Evolutionary conservation across 1,284 basidiomycete species (phyloP).

Genomic region (Heterobasidion parviporum): DNA sequence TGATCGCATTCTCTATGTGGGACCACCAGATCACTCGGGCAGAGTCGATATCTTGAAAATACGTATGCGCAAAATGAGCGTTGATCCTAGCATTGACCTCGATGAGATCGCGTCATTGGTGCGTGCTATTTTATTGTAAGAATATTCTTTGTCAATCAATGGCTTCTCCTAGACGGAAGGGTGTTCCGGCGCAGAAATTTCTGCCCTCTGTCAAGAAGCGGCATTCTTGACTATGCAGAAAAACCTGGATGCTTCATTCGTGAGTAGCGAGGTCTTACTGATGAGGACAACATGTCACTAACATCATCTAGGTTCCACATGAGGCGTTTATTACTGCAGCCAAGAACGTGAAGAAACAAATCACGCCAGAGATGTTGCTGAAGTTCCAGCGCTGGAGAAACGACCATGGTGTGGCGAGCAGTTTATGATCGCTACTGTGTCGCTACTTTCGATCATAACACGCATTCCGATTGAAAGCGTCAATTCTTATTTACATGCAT

Average conservation of each 20-base stretch:
- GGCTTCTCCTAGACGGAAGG: constrained; percentile 66
- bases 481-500: too few species aligned
- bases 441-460: too few species aligned
- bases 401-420: background rate
- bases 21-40: constrained; percentile 77
- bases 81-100: constrained; percentile 65
- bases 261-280: constrained; percentile 28
- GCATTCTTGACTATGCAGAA: constrained; percentile 86
- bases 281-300: background rate
- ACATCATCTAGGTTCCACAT: constrained; percentile 55
- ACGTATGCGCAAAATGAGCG: constrained; percentile 72
- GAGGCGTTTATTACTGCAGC: constrained; percentile 76
- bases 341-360: constrained; percentile 66
- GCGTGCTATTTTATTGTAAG: constrained; percentile 2
- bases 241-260: constrained; percentile 71
- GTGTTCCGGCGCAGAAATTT: constrained; percentile 94
- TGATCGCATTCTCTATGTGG: constrained; percentile 94
- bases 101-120: constrained; percentile 65
- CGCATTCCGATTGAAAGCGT: too few species aligned
- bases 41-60: constrained; percentile 83
- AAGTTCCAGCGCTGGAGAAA: constrained; percentile 62
- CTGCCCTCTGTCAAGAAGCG: constrained; percentile 92
- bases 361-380: constrained; percentile 74
- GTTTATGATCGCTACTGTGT: background rate
- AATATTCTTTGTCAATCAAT: background rate